A percentile compares a stretch with the other conserved stretches of the same genome.
phyloP scores from a whole-genome alignment of 805 yeast genomes.

The Komagataella kurtzmanii region DNA sequence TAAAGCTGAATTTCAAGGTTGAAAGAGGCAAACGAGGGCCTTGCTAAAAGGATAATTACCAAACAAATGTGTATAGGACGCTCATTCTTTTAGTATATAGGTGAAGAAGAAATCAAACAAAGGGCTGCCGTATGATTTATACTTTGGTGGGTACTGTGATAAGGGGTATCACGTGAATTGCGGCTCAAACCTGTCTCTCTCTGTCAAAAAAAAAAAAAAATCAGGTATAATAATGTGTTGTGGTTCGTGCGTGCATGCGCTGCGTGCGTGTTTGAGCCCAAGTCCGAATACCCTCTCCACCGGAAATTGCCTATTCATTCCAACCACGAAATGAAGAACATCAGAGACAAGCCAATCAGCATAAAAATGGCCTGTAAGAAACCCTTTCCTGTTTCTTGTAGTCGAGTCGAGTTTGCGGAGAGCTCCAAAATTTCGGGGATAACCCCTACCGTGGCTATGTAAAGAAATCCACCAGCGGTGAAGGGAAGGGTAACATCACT shows the following conservation, averaged over 20 bases:
- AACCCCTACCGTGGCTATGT: conserved; percentile 64
- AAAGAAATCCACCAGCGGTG: conserved; percentile 67
- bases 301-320: conserved; percentile 15
- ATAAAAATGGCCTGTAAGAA: conserved; percentile 19
- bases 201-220: background rate
- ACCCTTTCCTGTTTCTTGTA: conserved; percentile 4
- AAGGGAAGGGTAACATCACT: conserved; percentile 50
- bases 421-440: conserved; percentile 55
- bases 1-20: background rate
- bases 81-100: background rate
- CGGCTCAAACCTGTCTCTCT: background rate
- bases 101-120: background rate
- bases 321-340: conserved; percentile 38
- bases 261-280: background rate
- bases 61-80: conserved; percentile 7
- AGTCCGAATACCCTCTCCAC: background rate
- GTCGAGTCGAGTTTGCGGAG: conserved; percentile 19
- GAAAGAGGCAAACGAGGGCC: background rate
- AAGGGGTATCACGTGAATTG: background rate
- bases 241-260: background rate
- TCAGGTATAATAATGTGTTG: background rate
- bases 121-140: background rate
- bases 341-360: conserved; percentile 39
- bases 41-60: conserved; percentile 4
- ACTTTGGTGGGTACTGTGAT: background rate